Conservation (phyloP, 1,284 basidiomycete genomes). For the Malassezia slooffiae region DNA sequence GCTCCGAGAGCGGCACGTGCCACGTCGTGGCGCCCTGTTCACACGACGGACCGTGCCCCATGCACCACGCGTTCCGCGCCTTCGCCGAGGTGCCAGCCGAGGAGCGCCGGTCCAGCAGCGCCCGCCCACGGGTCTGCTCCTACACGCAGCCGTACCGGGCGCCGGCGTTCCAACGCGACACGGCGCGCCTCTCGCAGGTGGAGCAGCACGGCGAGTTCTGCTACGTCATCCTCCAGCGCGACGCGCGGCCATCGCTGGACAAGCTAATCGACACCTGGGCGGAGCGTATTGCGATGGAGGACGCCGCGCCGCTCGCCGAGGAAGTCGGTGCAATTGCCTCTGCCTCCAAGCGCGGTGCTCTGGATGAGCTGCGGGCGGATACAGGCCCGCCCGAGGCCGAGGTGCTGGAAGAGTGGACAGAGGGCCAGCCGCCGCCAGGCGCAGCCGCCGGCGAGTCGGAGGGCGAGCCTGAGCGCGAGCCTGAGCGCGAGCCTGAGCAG, state of each 20-base stretch:
- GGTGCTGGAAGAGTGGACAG: constrained; percentile 1
- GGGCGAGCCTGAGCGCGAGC: not conserved
- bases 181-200: too few species aligned
- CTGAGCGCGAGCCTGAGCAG: constrained; percentile 6
- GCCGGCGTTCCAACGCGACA: constrained; percentile 70
- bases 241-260: constrained; percentile 55
- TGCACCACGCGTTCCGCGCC: constrained; percentile 51
- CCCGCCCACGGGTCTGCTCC: constrained; percentile 57
- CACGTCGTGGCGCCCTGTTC: constrained; percentile 75
- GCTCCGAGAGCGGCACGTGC: constrained; percentile 34
- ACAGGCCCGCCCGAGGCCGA: not conserved
- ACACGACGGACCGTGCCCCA: constrained; percentile 75
- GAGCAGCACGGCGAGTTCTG: constrained; percentile 68
- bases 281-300: too few species aligned
- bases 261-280: too few species aligned
- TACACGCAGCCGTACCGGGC: constrained; percentile 79
- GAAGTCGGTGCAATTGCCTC: constrained; percentile 2
- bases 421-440: too few species aligned
- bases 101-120: constrained; percentile 15
- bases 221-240: constrained; percentile 78
- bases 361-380: too few species aligned
- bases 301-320: constrained; percentile 7
- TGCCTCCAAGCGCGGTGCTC: not conserved
- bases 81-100: not conserved
- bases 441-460: constrained; percentile 5